A percentile compares a stretch with the other conserved stretches of the same genome.
Evolutionary conservation across 352 stramenopile species (phyloP).

Genomic region (Globisporangium spiculum): DNA sequence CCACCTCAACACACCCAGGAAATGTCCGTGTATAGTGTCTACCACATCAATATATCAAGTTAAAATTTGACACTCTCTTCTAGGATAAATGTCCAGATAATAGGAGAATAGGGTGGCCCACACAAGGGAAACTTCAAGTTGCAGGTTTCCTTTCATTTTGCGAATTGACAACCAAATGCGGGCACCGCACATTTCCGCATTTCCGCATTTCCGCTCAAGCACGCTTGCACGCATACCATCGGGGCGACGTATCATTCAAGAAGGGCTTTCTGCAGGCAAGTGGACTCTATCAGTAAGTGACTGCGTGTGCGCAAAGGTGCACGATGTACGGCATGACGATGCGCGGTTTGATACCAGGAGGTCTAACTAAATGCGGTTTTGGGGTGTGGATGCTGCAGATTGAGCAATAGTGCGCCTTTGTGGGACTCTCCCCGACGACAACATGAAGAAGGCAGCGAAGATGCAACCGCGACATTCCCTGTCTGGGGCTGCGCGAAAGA

Average conservation of each 20-base stretch:
- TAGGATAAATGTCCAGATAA: too few relatives aligned
- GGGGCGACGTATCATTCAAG: not conserved
- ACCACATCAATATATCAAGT: not conserved
- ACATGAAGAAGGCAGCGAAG: not conserved
- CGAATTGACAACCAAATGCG: not conserved
- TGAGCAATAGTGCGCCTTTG: not conserved
- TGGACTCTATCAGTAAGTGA: not conserved
- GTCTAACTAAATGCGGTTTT: not conserved
- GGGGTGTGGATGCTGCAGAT: not conserved
- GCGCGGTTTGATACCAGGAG: not conserved
- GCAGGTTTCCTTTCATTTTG: not conserved
- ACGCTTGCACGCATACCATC: not conserved
- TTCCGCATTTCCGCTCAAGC: not conserved
- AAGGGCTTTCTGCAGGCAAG: not conserved
- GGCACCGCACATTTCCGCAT: not conserved
- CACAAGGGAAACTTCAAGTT: conserved; percentile 1
- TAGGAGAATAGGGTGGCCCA: not conserved
- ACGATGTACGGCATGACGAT: not conserved
- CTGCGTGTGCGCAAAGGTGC: not conserved
- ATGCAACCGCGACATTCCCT: not conserved
- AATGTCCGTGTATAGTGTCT: not conserved
- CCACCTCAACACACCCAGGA: not conserved
- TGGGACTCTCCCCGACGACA: not conserved
- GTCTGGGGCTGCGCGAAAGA: not conserved
- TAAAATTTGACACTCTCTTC: too few relatives aligned